A percentile compares a stretch with the other conserved stretches of the same genome.
Evolutionary conservation across 2,329 filamentous ascomycete species (phyloP).

Genomic region (Colletotrichum sidae): DNA sequence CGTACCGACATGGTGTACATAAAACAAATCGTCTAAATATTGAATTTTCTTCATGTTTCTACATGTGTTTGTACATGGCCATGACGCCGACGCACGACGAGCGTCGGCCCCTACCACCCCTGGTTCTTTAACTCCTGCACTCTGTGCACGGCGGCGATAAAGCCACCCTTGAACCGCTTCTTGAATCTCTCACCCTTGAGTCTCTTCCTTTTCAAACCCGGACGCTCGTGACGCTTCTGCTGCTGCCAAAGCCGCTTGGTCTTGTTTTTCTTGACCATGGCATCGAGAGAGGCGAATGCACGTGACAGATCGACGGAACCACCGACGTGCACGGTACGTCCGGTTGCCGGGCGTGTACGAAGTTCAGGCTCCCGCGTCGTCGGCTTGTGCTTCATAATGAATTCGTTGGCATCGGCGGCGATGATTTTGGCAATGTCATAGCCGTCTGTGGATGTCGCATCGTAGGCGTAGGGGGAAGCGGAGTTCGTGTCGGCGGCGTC

Average conservation of each 20-base stretch:
- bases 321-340: conserved; percentile 56
- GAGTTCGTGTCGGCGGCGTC: conserved; percentile 8
- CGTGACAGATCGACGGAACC: conserved; percentile 57
- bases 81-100: too few species aligned
- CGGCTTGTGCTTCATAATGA: conserved; percentile 36
- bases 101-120: conserved; percentile 72
- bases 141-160: conserved; percentile 71
- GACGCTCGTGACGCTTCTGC: conserved; percentile 81
- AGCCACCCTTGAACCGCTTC: conserved; percentile 75
- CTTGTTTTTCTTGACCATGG: conserved; percentile 61
- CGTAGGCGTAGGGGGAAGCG: conserved; percentile 27
- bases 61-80: too few species aligned
- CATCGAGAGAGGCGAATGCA: conserved; percentile 56
- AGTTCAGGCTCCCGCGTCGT: conserved; percentile 42
- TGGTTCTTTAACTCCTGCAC: conserved; percentile 79
- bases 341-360: conserved; percentile 55
- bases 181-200: conserved; percentile 77
- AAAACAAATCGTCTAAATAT: too few species aligned
- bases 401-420: conserved; percentile 44
- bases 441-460: conserved; percentile 29
- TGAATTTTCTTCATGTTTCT: too few species aligned
- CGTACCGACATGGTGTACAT: too few species aligned
- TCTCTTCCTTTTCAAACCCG: conserved; percentile 82
- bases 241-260: conserved; percentile 64
- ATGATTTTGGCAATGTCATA: conserved; percentile 52